Base-by-base conservation (phyloP, 306 rosid species). In the Dalbergia oliveri region DNA sequence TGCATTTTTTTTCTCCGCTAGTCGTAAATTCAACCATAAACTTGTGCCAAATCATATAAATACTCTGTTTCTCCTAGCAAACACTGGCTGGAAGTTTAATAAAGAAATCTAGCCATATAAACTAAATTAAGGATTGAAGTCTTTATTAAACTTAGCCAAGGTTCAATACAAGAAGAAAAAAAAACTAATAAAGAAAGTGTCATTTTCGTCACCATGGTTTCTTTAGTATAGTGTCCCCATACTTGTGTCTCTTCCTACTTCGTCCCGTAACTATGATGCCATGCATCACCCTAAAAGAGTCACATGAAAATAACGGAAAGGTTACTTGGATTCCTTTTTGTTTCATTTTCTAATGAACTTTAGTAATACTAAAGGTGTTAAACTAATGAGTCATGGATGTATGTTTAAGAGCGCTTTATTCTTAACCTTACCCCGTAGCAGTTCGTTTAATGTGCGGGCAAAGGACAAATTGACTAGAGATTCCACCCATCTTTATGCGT, bases 401-500 rank as follows among this genome's bases (percentile, higher is more conserved):
- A 3, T 3, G 16, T 58, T 50, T 53, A 66, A 15, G 8, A 4
- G n/a, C 12, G 15, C 79, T 47, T 70, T 21, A 33, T 71, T 64
- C 64, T 71, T 49, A 54, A 54, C 21, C 60, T n/a, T 6, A 11
- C 60, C 15, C 33, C 41, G 14, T 66, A 5, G 34, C 15, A 4
- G 65, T 67, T 64, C 41, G 76, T 54, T 77, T 77, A 56, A 57
- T 14, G 6, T 3, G 49, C 2, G 63, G 33, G 64, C 11, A 73
- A 23, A 72, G 61, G 77, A 83, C 79, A 72, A 72, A 64, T 13
- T 18, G 21, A 45, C n/a, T 2, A 3, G 9, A 71, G 45, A 82
- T 57, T 66, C 77, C 72, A 9, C 51, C 57, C 6, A 47, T 15
- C 18, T 72, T 83, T 35, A 45, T 45, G 76, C 72, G 15, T 34